Base-by-base conservation (phyloP, 331 rosid genomes). In the Malus hybrid region DNA sequence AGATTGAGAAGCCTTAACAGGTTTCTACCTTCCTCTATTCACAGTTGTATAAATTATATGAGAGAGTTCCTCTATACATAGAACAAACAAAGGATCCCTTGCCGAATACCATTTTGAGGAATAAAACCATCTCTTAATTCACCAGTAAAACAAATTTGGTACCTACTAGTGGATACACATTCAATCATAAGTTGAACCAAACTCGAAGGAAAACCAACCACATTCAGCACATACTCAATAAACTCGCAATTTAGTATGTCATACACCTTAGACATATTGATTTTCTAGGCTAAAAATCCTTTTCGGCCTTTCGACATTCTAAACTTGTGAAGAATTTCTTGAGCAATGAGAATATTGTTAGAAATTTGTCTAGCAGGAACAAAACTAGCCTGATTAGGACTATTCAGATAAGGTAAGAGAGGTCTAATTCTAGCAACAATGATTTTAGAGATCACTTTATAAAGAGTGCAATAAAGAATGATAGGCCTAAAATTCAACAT, bases 351-450 rank as follows among this genome's bases (percentile, higher is more conserved):
- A 1, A 29, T 24, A 50, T 50, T 69, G 1, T 50, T 18, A 15
- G 16, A 1, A 3, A 69, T 50, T 3, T 52, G 7, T 12, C 73
- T 69, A 13, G 28, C 42, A 12, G 20, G 34, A 42, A 10, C 48
- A 42, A 42, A 42, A 42, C 14, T 42, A 42, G 48, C 13, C 14
- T 10, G 14, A 42, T 69, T 50, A 1, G 46, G 48, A 11, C n/a
- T 61, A 2, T 63, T 44, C 2, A 42, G 9, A 0, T 5, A 6
- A 0, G 6, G 0, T 11, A 74, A 0, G 1, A 26, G 0, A 6
- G 20, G 69, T 7, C 5, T 63, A 2, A 44, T 5, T 3, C 16
- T 29, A 1, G 24, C 6, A 2, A 63, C 32, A 0, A 63, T 1
- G 2, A 63, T 29, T n/a, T 74, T 63, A 4, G 34, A 65, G 0